phyloP scores from a whole-genome alignment of 2,329 filamentous ascomycete genomes.

The Hypoxylon sp. region DNA sequence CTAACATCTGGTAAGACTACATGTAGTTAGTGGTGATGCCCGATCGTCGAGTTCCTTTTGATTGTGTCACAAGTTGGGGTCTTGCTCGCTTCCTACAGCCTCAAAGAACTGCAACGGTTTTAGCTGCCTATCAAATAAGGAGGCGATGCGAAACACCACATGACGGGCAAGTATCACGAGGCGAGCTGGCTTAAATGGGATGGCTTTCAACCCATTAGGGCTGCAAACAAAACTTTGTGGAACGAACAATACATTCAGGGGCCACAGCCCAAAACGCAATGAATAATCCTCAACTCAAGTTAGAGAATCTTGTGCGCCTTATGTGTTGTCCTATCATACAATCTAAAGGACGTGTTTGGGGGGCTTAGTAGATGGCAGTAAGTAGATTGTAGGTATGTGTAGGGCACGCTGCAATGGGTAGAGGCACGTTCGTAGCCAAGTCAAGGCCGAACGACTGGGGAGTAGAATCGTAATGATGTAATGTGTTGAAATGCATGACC shows the following conservation, averaged over 20 bases:
- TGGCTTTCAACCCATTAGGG: slow-evolving; percentile 12
- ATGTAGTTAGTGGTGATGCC: background rate
- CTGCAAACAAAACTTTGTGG: slow-evolving; percentile 22
- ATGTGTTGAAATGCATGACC: background rate
- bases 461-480: background rate
- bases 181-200: slow-evolving; percentile 8
- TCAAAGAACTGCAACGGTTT: slow-evolving; percentile 10
- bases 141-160: slow-evolving; percentile 30
- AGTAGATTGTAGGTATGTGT: background rate
- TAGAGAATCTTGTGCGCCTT: slow-evolving; percentile 10
- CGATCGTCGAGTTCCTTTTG: slow-evolving; percentile 6
- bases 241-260: slow-evolving; percentile 17
- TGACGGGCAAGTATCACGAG: slow-evolving; percentile 16
- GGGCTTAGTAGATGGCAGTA: background rate
- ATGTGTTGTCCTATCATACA: slow-evolving; percentile 15
- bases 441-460: background rate
- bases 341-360: slow-evolving; percentile 22
- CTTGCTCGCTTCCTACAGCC: slow-evolving; percentile 21
- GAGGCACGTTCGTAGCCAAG: background rate
- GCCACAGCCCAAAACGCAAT: background rate
- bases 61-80: slow-evolving; percentile 12
- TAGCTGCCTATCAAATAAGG: slow-evolving; percentile 10
- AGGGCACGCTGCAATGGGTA: background rate
- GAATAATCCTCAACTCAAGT: slow-evolving; percentile 6
- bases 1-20: background rate